A percentile compares a stretch with the other conserved stretches of the same genome.
These are phyloP conservation scores for Alloteropsis semialata DNA, from an alignment of 176 grass and related monocot genomes.

Conservation along the genomic window DNA sequence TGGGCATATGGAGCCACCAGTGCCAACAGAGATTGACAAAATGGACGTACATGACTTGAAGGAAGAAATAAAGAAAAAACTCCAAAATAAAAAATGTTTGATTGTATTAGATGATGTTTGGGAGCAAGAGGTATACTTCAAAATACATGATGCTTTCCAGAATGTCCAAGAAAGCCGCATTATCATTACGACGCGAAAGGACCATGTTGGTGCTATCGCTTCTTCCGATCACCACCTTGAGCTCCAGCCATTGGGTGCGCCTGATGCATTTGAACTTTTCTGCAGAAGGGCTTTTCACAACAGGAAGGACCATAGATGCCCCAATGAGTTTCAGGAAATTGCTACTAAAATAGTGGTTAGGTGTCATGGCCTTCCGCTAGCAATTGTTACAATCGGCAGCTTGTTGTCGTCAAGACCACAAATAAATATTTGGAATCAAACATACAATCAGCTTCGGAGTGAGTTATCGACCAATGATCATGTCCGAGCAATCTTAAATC, in stretches of 20 bases:
- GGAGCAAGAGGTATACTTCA: constrained; percentile 43
- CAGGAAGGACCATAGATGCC: constrained; percentile 28
- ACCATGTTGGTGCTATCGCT: constrained; percentile 43
- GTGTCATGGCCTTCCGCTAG: constrained; percentile 48
- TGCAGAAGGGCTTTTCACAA: constrained; percentile 43
- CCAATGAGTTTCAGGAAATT: constrained; percentile 1
- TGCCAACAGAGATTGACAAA: not conserved
- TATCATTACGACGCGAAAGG: constrained; percentile 56
- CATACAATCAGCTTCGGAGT: constrained; percentile 43
- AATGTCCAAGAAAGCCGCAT: constrained; percentile 29
- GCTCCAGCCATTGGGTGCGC: not conserved
- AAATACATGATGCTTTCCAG: constrained; percentile 47
- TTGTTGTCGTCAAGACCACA: constrained; percentile 41
- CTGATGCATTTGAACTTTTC: constrained; percentile 36
- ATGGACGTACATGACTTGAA: constrained; percentile 47
- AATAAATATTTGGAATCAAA: constrained; percentile 37
- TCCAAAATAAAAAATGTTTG: constrained; percentile 46
- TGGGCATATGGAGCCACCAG: not conserved
- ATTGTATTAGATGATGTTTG: constrained; percentile 78
- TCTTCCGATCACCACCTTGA: not conserved
- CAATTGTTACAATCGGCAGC: constrained; percentile 45
- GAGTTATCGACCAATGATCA: constrained; percentile 31
- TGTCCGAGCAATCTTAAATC: constrained; percentile 28
- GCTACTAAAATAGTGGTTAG: constrained; percentile 49
- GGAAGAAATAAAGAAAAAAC: constrained; percentile 9